Conservation (phyloP, 176 grass and related monocot genomes). For the Panicum miliaceum region DNA sequence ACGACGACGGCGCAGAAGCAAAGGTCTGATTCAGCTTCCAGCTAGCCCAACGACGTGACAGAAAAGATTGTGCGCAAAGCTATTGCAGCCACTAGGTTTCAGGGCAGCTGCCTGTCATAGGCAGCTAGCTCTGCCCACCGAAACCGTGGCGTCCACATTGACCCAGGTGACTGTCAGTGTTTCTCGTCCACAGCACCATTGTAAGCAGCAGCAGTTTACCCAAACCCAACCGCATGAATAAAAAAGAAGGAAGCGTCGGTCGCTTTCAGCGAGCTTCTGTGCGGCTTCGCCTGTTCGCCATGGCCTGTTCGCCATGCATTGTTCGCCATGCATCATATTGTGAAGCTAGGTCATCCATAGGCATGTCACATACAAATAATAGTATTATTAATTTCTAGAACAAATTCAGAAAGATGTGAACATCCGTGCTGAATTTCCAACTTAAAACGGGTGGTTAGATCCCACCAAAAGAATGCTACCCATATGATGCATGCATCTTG, state of each 20-base stretch:
- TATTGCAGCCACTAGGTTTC: background rate
- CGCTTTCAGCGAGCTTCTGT: conserved; percentile 6
- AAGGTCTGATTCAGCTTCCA: conserved; percentile 21
- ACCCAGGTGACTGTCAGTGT: background rate
- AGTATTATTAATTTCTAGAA: no score
- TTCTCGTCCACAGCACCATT: background rate
- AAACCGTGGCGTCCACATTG: conserved; percentile 16
- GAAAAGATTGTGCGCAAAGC: conserved; percentile 20
- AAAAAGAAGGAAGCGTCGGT: background rate
- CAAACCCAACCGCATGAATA: background rate
- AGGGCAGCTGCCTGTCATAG: background rate
- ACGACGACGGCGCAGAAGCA: conserved; percentile 31
- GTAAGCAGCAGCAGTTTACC: background rate
- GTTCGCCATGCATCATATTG: background rate
- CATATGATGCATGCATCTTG: background rate
- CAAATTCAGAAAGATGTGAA: no score
- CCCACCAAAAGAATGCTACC: no score
- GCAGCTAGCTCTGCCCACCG: background rate
- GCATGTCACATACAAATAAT: no score
- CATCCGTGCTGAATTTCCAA: no score
- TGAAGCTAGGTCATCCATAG: no score
- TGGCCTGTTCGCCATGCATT: background rate
- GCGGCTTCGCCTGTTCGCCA: conserved; percentile 6
- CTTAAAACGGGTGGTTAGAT: no score
- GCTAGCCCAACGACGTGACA: background rate